These are phyloP conservation scores for Calocybe gambosa DNA, from an alignment of 1,284 basidiomycete genomes.

Conservation along the genomic window DNA sequence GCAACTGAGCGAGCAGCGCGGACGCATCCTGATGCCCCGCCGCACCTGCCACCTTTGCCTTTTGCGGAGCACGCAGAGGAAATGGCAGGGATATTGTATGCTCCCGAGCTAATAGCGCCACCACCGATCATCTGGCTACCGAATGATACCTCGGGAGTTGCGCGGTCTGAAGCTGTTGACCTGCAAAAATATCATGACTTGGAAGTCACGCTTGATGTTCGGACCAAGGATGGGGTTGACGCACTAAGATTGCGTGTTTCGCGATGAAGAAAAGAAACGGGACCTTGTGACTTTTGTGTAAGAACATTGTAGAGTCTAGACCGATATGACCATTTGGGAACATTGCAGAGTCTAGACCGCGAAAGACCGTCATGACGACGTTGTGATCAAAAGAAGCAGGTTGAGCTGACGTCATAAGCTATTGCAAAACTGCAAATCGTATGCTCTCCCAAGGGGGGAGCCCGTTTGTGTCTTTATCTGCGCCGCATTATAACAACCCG, in stretches of 20 bases:
- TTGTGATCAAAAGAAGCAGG: conserved; percentile 3
- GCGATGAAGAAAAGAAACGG: not conserved
- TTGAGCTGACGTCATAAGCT: conserved; percentile 12
- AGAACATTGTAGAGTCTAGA: conserved; percentile 7
- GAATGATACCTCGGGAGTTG: conserved; percentile 66
- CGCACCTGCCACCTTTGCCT: conserved; percentile 60
- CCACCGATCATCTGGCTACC: conserved; percentile 77
- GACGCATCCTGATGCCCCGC: conserved; percentile 72
- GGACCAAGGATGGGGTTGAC: conserved; percentile 47
- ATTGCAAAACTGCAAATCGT: not conserved
- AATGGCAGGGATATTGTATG: conserved; percentile 71
- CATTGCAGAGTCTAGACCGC: conserved; percentile 5
- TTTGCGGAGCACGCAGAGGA: conserved; percentile 72
- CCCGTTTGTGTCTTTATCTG: too few relatives aligned
- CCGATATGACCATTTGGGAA: conserved; percentile 3
- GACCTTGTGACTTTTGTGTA: conserved; percentile 4
- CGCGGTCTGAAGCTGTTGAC: conserved; percentile 64
- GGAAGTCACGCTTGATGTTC: conserved; percentile 58
- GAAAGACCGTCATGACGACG: conserved; percentile 8
- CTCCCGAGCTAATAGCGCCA: conserved; percentile 72
- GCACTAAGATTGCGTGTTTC: conserved; percentile 15
- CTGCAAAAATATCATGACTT: conserved; percentile 65
- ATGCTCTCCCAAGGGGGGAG: not conserved
- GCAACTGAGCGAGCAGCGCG: conserved; percentile 73
- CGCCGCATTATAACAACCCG: too few relatives aligned